These are phyloP conservation scores for Ceratocystis variospora DNA, from an alignment of 2,329 filamentous ascomycete genomes.

Conservation along the genomic window DNA sequence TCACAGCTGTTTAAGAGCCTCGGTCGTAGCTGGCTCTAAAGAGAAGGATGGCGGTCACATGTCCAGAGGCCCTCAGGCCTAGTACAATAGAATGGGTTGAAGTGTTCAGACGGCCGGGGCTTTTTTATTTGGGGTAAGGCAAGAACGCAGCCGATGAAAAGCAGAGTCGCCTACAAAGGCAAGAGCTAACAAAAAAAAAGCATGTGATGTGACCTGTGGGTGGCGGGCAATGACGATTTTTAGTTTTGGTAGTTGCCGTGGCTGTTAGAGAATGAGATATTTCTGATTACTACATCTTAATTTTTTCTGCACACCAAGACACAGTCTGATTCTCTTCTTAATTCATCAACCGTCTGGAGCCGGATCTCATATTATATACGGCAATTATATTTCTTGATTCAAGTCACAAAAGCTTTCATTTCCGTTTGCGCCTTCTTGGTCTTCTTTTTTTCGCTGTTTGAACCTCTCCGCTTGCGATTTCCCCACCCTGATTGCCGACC, in stretches of 20 bases:
- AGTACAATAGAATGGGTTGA: too few species aligned
- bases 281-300: not conserved
- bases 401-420: not conserved
- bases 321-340: not conserved
- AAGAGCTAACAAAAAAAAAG: not conserved
- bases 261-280: not conserved
- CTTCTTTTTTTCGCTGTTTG: not conserved
- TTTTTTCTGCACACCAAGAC: not conserved
- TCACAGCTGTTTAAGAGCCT: not conserved
- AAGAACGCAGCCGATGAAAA: not conserved
- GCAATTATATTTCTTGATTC: not conserved
- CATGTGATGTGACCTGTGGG: conserved; percentile 5
- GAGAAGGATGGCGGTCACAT: not conserved
- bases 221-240: conserved; percentile 3
- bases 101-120: not conserved
- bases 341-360: not conserved
- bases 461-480: not conserved
- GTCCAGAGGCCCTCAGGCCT: not conserved
- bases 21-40: not conserved
- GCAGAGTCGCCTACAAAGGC: not conserved
- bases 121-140: not conserved
- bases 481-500: not conserved
- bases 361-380: not conserved
- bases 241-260: conserved; percentile 3
- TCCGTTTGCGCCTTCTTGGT: not conserved